A percentile compares a stretch with the other conserved stretches of the same genome.
Conservation (phyloP, 139 green algal species). For the Pseudopediastrum boryanum region DNA sequence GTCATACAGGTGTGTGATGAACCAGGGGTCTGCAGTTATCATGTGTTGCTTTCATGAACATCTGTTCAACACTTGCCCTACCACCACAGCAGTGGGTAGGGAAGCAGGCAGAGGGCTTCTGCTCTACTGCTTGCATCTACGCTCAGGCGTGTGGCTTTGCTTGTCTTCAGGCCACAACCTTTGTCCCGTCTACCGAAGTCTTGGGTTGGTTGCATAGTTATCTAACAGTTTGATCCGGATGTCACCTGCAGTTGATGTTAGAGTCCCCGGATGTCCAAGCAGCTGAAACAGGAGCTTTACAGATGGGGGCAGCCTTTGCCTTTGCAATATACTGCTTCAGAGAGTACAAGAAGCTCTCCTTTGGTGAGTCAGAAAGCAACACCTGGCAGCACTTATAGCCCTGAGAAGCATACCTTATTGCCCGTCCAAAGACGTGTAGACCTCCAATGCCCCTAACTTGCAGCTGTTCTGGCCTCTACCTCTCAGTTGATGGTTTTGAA, state of each 20-base stretch:
- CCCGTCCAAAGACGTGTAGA: background rate
- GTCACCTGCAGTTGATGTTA: conserved; percentile 61
- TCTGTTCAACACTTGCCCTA: too few species aligned
- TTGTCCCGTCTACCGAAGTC: too few species aligned
- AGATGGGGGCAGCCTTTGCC: conserved; percentile 75
- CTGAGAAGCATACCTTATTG: background rate
- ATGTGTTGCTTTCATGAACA: too few species aligned
- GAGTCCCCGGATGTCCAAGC: conserved; percentile 57
- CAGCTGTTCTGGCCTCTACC: background rate
- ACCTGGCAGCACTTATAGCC: background rate
- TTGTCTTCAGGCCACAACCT: too few species aligned
- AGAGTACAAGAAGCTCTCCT: conserved; percentile 70
- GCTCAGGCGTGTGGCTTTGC: too few species aligned
- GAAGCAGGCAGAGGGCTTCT: too few species aligned
- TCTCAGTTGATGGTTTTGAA: background rate
- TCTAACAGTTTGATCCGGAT: too few species aligned
- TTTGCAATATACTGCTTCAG: conserved; percentile 80
- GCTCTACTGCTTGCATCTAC: too few species aligned
- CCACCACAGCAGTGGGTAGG: too few species aligned
- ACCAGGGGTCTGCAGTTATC: background rate
- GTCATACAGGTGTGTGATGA: conserved; percentile 44
- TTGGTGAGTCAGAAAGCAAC: conserved; percentile 47
- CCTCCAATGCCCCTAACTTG: background rate
- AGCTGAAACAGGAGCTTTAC: conserved; percentile 73
- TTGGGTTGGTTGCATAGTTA: too few species aligned